phyloP scores from a whole-genome alignment of 495 filamentous ascomycete species.

The Ascodesmis nigricans region DNA sequence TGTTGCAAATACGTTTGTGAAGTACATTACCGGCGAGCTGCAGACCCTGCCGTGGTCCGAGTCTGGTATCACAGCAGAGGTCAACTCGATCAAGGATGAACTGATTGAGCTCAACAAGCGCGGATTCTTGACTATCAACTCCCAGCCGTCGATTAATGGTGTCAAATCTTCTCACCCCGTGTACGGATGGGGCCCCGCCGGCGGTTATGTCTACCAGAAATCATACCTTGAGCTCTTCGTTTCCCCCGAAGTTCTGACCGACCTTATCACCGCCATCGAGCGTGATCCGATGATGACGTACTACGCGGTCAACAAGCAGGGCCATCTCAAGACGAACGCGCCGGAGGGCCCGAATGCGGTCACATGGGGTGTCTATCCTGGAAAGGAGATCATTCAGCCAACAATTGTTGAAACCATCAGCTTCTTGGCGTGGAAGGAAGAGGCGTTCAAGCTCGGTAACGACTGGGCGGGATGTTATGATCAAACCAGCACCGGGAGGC shows the following conservation, averaged over 20 bases:
- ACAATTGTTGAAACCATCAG: slow-evolving; percentile 97
- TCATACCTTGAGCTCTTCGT: slow-evolving; percentile 86
- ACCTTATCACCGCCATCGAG: slow-evolving; percentile 61
- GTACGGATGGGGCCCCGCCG: slow-evolving; percentile 82
- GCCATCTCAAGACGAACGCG: slow-evolving; percentile 66
- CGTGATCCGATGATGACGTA: slow-evolving; percentile 65
- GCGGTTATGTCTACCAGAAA: slow-evolving; percentile 97
- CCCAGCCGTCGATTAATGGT: slow-evolving; percentile 88
- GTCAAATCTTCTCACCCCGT: slow-evolving; percentile 67
- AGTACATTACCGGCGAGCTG: slow-evolving; percentile 58
- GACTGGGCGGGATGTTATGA: slow-evolving; percentile 90
- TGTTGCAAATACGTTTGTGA: slow-evolving; percentile 58
- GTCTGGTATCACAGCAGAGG: slow-evolving; percentile 58
- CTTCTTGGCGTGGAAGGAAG: slow-evolving; percentile 98
- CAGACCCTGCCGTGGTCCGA: slow-evolving; percentile 90
- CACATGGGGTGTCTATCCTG: slow-evolving; percentile 98
- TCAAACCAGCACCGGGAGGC: slow-evolving; percentile 52
- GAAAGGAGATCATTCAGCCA: slow-evolving; percentile 95
- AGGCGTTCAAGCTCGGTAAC: slow-evolving; percentile 75
- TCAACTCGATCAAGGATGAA: slow-evolving; percentile 48
- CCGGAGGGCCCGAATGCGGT: slow-evolving; percentile 82
- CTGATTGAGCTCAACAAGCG: slow-evolving; percentile 63
- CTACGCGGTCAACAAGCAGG: slow-evolving; percentile 66
- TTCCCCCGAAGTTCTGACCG: slow-evolving; percentile 50
- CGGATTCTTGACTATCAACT: slow-evolving; percentile 89